These are phyloP conservation scores for Passalora sequoiae DNA, from an alignment of 2,329 filamentous ascomycete species.

Conservation along the genomic window DNA sequence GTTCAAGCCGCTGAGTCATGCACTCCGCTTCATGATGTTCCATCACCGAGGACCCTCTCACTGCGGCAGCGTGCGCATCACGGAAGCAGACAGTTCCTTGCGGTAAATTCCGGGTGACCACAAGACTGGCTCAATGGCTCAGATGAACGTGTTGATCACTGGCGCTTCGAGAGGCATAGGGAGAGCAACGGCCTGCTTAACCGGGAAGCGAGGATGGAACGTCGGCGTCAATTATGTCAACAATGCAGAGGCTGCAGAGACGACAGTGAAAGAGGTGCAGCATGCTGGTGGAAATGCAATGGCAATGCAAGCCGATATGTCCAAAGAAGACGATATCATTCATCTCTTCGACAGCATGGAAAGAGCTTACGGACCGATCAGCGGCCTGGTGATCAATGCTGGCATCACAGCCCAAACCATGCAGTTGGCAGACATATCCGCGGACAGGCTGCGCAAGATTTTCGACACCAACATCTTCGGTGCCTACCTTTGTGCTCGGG, in stretches of 20 bases:
- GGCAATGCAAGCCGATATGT: constrained; percentile 20
- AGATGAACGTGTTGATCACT: constrained; percentile 22
- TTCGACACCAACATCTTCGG: constrained; percentile 29
- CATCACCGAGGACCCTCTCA: too few species aligned
- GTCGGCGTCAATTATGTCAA: constrained; percentile 27
- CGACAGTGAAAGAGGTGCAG: constrained; percentile 19
- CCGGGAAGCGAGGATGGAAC: constrained; percentile 24
- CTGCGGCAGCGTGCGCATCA: too few species aligned
- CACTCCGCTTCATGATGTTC: too few species aligned
- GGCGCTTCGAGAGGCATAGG: constrained; percentile 28
- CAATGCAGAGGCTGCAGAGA: constrained; percentile 18
- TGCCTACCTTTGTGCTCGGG: constrained; percentile 28
- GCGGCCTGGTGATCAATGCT: constrained; percentile 29
- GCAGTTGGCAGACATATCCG: constrained; percentile 24
- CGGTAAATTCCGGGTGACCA: too few species aligned
- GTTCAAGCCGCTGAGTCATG: too few species aligned
- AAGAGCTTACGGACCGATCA: constrained; percentile 16
- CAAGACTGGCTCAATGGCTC: too few species aligned
- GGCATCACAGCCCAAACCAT: constrained; percentile 24
- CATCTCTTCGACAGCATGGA: constrained; percentile 24
- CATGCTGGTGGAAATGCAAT: constrained; percentile 21
- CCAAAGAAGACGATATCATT: constrained; percentile 22
- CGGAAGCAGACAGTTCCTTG: too few species aligned
- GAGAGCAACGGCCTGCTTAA: constrained; percentile 22
- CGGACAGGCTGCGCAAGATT: constrained; percentile 19